Percentiles rank a stretch among this genome's conserved stretches.
Conservation (phyloP, 768 basidiomycete species). For the Leccinum variicolor region DNA sequence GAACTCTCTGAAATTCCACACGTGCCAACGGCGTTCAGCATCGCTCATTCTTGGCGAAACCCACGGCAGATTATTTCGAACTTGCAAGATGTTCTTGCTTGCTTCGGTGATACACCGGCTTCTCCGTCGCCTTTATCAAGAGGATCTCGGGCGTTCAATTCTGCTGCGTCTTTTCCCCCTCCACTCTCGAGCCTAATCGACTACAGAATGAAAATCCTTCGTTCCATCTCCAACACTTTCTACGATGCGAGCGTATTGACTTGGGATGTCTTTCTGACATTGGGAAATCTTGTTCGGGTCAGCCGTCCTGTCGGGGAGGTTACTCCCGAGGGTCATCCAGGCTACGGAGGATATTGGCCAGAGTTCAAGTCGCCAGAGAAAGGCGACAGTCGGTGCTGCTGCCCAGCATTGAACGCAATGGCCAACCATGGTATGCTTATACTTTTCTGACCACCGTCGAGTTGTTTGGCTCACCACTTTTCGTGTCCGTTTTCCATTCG, state of each 20-base stretch:
- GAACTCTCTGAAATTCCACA: neutral
- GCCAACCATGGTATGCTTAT: slow-evolving; percentile 70
- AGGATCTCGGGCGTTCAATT: neutral
- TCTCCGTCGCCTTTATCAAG: slow-evolving; percentile 5
- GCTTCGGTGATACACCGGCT: neutral
- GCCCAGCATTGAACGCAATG: slow-evolving; percentile 73
- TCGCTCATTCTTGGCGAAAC: neutral
- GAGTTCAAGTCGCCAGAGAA: slow-evolving; percentile 55
- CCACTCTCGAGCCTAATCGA: neutral
- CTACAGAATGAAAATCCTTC: slow-evolving; percentile 9
- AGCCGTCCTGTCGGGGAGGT: slow-evolving; percentile 47
- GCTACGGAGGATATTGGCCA: slow-evolving; percentile 64
- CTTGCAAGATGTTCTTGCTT: neutral
- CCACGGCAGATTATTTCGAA: neutral
- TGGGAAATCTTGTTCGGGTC: slow-evolving; percentile 11
- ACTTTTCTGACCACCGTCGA: slow-evolving; percentile 38
- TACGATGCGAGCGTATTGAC: neutral
- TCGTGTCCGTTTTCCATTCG: neutral
- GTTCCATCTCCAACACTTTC: slow-evolving; percentile 1
- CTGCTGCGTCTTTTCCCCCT: neutral
- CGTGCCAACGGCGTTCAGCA: neutral
- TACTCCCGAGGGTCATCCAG: slow-evolving; percentile 49
- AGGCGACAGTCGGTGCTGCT: slow-evolving; percentile 66
- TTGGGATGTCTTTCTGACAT: slow-evolving; percentile 14
- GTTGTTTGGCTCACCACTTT: neutral